Conservation (phyloP, 2,329 filamentous ascomycete species). For the Microsporum ferrugineum region DNA sequence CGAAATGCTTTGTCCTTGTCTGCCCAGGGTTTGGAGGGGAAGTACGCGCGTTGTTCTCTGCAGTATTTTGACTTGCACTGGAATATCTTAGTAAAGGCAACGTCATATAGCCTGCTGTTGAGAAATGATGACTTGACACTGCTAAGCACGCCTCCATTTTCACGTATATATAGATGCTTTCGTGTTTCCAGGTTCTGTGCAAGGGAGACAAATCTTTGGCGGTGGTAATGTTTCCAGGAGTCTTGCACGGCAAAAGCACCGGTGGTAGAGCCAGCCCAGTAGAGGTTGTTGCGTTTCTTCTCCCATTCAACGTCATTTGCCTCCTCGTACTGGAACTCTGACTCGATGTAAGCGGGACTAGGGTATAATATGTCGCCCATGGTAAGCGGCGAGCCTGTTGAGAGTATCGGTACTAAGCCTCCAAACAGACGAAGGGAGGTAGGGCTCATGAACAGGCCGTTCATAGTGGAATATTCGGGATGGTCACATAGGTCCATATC, state of each 20-base stretch:
- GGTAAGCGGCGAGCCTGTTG: slow-evolving; percentile 15
- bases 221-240: slow-evolving; percentile 13
- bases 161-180: slow-evolving; percentile 7
- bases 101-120: slow-evolving; percentile 12
- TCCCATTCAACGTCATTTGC: slow-evolving; percentile 38
- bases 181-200: slow-evolving; percentile 12
- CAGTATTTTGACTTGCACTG: slow-evolving; percentile 13
- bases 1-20: slow-evolving; percentile 12
- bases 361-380: slow-evolving; percentile 42
- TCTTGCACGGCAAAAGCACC: slow-evolving; percentile 30
- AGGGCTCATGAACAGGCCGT: slow-evolving; percentile 7
- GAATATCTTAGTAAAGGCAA: slow-evolving; percentile 14
- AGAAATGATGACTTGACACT: slow-evolving; percentile 8
- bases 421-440: slow-evolving; percentile 14
- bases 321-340: slow-evolving; percentile 32
- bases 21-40: slow-evolving; percentile 12
- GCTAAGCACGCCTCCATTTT: neutral
- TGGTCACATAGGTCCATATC: slow-evolving; percentile 6
- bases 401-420: slow-evolving; percentile 18
- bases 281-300: slow-evolving; percentile 40
- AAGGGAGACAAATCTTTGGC: slow-evolving; percentile 16
- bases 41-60: slow-evolving; percentile 12
- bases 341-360: slow-evolving; percentile 39
- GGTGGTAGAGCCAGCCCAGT: slow-evolving; percentile 48
- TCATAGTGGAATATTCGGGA: slow-evolving; percentile 5